These are phyloP conservation scores for Hygrocybe punicea DNA, from an alignment of 768 basidiomycete genomes.

Conservation along the genomic window DNA sequence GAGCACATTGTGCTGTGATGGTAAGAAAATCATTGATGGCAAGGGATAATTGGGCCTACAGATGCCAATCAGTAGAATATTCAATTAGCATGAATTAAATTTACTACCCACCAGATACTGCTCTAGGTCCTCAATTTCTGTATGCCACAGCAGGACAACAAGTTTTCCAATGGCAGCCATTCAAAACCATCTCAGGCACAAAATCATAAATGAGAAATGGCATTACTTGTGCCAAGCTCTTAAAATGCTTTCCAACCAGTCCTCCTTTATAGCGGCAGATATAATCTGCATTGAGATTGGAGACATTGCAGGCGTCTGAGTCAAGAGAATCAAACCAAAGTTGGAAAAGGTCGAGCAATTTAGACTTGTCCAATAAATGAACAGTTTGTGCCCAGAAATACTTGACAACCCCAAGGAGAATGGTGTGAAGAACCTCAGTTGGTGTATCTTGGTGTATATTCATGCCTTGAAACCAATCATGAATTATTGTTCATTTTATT, in stretches of 20 bases:
- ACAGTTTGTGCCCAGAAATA: slow-evolving; percentile 28
- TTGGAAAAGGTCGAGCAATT: slow-evolving; percentile 21
- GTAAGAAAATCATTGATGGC: slow-evolving; percentile 23
- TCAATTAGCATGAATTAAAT: not conserved
- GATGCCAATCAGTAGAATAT: not conserved
- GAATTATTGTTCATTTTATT: not conserved
- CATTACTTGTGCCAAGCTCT: slow-evolving; percentile 29
- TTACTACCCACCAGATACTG: slow-evolving; percentile 20
- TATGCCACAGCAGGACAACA: slow-evolving; percentile 27
- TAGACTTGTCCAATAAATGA: slow-evolving; percentile 24
- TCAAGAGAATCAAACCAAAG: slow-evolving; percentile 22
- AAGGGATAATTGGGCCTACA: slow-evolving; percentile 8
- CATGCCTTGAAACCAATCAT: slow-evolving; percentile 14
- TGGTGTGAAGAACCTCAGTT: slow-evolving; percentile 33
- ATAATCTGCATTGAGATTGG: slow-evolving; percentile 27
- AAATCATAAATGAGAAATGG: slow-evolving; percentile 25
- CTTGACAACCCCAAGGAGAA: slow-evolving; percentile 35
- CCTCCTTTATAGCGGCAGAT: slow-evolving; percentile 29
- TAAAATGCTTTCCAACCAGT: slow-evolving; percentile 32
- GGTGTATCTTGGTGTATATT: slow-evolving; percentile 33
- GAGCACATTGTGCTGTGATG: slow-evolving; percentile 17
- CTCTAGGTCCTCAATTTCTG: slow-evolving; percentile 22
- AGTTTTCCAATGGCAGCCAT: slow-evolving; percentile 23
- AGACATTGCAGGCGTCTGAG: slow-evolving; percentile 24
- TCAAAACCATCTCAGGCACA: slow-evolving; percentile 14